Evolutionary conservation across 176 grass and related monocot genomes (phyloP), one percentile per base, ranked within the genome.

Genomic region (Rhipidocladum racemiflorum): DNA sequence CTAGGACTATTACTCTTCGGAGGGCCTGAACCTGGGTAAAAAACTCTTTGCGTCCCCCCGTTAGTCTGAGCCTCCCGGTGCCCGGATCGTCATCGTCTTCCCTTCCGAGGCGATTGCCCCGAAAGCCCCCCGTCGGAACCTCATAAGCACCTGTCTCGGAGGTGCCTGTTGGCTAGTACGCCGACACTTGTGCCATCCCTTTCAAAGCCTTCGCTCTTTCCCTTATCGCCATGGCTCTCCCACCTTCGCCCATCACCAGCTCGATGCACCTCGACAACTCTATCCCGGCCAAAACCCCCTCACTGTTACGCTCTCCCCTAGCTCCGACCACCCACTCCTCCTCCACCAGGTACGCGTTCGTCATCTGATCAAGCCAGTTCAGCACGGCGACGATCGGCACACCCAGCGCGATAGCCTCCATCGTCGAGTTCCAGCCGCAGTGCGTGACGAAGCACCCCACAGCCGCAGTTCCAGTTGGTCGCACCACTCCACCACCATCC

Each of bases 381-480:
- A 89, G 84, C 15, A 65, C 63, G 0, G 76, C 83, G 10, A 91
- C 42, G 6, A 91, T 20, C 5, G 87, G 77, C 70, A 91, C 84
- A 0, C 87, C 84, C 1, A 68, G 6, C 0, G 7, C 72, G 35
- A 94, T 0, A 15, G 92, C 76, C 80, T 76, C 92, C 74, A 97
- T 34, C 81, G 87, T 87, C 1, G 89, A 91, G 78, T 93, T 93
- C 88, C 91, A 93, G 7, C 91, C 88, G 53, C 81, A 79, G 61
- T 93, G 91, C 34, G 88, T 88, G 54, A 94, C 91, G 62, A 93
- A 93, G 61, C 91, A 90, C 11, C 94, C 94, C 0, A 91, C 80
- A 0, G 94, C 85, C 3, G 83, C n/a, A n/a, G n/a, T n/a, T 72
- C 72, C 7, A 87, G 23, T n/a, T 94, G 92, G 78, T 90, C 29